phyloP scores from a whole-genome alignment of 2,329 filamentous ascomycete species.

The Chaetomiaceae sp. region DNA sequence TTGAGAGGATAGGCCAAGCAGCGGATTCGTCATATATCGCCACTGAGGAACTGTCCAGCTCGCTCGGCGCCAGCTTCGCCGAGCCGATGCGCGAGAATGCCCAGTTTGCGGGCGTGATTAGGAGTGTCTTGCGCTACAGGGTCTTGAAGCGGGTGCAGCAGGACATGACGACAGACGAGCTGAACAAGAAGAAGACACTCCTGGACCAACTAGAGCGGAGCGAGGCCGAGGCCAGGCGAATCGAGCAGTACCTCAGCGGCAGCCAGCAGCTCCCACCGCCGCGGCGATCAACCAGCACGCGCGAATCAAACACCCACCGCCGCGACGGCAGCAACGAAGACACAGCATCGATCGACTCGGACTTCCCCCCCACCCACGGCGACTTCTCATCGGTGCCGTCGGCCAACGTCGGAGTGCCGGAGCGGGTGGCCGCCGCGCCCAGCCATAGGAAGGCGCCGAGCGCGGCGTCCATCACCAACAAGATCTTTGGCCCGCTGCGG shows the following conservation, averaged over 20 bases:
- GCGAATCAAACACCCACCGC: slow-evolving; percentile 47
- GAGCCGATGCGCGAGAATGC: slow-evolving; percentile 98
- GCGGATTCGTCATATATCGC: slow-evolving; percentile 95
- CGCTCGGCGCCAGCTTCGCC: slow-evolving; percentile 87
- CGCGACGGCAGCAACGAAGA: slow-evolving; percentile 64
- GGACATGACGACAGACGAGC: slow-evolving; percentile 92
- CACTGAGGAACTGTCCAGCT: slow-evolving; percentile 82
- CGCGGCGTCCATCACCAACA: slow-evolving; percentile 85
- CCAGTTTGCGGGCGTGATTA: slow-evolving; percentile 92
- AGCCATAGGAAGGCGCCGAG: slow-evolving; percentile 76
- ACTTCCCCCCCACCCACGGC: slow-evolving; percentile 86
- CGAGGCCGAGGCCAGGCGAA: slow-evolving; percentile 85
- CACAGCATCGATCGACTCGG: slow-evolving; percentile 87
- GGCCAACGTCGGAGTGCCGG: slow-evolving; percentile 65
- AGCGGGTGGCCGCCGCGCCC: slow-evolving; percentile 45
- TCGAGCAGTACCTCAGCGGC: slow-evolving; percentile 84
- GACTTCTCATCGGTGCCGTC: slow-evolving; percentile 66
- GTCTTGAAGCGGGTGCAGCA: slow-evolving; percentile 94
- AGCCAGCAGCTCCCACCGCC: slow-evolving; percentile 61
- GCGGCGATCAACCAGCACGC: slow-evolving; percentile 59
- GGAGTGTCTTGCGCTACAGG: slow-evolving; percentile 80
- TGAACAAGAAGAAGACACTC: slow-evolving; percentile 77
- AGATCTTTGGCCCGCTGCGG: slow-evolving; percentile 90
- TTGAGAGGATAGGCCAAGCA: slow-evolving; percentile 90
- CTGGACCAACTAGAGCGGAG: slow-evolving; percentile 89